Conservation (phyloP, 2,329 filamentous ascomycete species). For the Fusarium napiforme region DNA sequence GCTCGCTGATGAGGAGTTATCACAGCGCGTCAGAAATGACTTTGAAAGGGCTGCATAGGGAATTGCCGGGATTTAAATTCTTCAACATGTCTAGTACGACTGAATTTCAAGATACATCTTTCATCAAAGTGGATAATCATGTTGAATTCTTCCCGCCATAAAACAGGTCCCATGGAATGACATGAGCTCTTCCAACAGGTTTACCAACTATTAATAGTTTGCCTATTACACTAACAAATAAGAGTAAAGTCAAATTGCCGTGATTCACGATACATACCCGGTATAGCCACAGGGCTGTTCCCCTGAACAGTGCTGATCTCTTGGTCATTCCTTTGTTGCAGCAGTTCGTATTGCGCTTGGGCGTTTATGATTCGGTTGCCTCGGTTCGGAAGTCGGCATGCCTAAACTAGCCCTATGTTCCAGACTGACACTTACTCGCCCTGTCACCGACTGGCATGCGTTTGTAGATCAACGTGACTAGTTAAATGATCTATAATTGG, state of each 20-base stretch:
- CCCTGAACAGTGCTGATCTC: neutral
- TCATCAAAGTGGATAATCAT: no score
- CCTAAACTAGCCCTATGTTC: neutral
- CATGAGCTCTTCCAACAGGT: rapidly evolving
- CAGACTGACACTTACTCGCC: neutral
- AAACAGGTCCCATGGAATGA: neutral
- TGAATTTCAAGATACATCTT: rapidly evolving
- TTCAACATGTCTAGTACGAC: rapidly evolving
- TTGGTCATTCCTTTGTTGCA: neutral
- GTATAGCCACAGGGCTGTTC: no score
- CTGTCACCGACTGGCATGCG: neutral
- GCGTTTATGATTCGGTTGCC: neutral
- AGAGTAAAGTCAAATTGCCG: no score
- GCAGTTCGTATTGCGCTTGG: neutral
- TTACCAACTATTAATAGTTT: neutral
- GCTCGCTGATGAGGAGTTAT: neutral
- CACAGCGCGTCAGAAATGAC: neutral
- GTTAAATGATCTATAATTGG: neutral
- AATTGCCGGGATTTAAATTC: rapidly evolving
- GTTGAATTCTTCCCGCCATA: rapidly evolving
- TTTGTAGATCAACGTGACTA: neutral
- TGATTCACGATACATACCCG: no score
- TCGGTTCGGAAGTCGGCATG: neutral
- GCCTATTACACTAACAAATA: rapidly evolving
- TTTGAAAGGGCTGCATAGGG: neutral